These are phyloP conservation scores for Colletotrichum acutatum DNA, from an alignment of 2,329 filamentous ascomycete species.

Conservation along the genomic window DNA sequence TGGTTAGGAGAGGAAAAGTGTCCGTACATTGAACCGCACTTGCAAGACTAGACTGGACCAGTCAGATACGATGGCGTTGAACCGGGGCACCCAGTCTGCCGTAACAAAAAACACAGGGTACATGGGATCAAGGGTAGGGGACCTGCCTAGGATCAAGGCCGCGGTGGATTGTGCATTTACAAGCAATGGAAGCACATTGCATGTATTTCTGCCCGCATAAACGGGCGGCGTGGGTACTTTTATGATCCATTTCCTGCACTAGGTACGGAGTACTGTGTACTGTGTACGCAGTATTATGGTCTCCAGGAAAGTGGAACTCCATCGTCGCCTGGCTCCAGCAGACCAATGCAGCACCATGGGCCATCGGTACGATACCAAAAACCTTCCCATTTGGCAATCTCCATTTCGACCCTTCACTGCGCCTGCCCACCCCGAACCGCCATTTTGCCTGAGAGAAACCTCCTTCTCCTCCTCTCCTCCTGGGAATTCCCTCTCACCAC, in stretches of 20 bases:
- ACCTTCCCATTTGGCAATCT: constrained; percentile 37
- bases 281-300: background rate
- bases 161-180: constrained; percentile 3
- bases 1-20: too few relatives aligned
- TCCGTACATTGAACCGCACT: background rate
- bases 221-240: background rate
- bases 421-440: constrained; percentile 11
- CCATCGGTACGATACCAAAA: constrained; percentile 35
- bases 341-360: constrained; percentile 35
- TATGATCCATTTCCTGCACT: too few relatives aligned
- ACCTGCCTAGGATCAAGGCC: background rate
- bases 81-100: constrained; percentile 14
- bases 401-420: constrained; percentile 33
- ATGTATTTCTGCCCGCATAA: background rate
- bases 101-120: constrained; percentile 15
- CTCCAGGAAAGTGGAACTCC: constrained; percentile 27
- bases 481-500: constrained; percentile 22
- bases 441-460: background rate
- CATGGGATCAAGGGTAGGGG: constrained; percentile 14
- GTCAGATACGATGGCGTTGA: constrained; percentile 5
- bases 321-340: constrained; percentile 32
- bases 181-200: background rate
- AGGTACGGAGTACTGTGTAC: too few relatives aligned
- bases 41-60: constrained; percentile 19
- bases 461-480: constrained; percentile 13